A percentile compares a stretch with the other conserved stretches of the same genome.
These are phyloP conservation scores for Neurospora sp. DNA, from an alignment of 495 filamentous ascomycete genomes.

Conservation along the genomic window DNA sequence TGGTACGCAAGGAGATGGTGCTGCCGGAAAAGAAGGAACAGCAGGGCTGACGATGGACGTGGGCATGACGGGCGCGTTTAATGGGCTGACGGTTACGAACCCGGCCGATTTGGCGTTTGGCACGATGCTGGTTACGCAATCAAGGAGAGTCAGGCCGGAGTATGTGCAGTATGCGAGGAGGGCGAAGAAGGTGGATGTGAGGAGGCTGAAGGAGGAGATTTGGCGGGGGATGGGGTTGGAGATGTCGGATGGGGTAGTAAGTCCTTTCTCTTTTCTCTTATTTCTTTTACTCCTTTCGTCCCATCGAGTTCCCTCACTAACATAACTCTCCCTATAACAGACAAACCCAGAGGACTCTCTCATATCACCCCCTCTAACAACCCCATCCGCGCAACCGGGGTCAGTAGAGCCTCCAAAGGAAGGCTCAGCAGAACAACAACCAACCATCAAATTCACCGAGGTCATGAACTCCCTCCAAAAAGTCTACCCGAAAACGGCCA, in stretches of 20 bases:
- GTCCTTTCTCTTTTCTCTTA: slow-evolving; percentile 9
- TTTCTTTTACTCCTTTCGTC: slow-evolving; percentile 9
- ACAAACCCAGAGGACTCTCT: neutral
- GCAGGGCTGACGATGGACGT: slow-evolving; percentile 23
- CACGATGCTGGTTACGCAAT: slow-evolving; percentile 86
- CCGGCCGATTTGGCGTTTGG: slow-evolving; percentile 63
- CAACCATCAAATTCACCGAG: slow-evolving; percentile 63
- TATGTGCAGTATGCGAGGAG: slow-evolving; percentile 94
- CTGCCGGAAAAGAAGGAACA: neutral
- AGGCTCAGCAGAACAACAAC: neutral
- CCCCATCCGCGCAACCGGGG: slow-evolving; percentile 23
- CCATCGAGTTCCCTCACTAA: neutral
- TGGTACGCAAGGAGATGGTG: slow-evolving; percentile 29
- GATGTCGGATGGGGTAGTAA: slow-evolving; percentile 26
- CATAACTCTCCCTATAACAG: neutral
- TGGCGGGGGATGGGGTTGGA: slow-evolving; percentile 81
- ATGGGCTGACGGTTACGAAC: slow-evolving; percentile 40
- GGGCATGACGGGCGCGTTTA: slow-evolving; percentile 39
- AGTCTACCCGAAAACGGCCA: slow-evolving; percentile 72
- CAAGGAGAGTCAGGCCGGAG: slow-evolving; percentile 70
- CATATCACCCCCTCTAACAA: neutral
- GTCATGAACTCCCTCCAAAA: slow-evolving; percentile 81
- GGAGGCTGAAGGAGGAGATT: slow-evolving; percentile 88
- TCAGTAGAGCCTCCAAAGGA: neutral
- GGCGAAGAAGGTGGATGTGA: slow-evolving; percentile 98